Evolutionary conservation across 257 asterid genomes (phyloP).

Genomic region (Echium plantagineum): DNA sequence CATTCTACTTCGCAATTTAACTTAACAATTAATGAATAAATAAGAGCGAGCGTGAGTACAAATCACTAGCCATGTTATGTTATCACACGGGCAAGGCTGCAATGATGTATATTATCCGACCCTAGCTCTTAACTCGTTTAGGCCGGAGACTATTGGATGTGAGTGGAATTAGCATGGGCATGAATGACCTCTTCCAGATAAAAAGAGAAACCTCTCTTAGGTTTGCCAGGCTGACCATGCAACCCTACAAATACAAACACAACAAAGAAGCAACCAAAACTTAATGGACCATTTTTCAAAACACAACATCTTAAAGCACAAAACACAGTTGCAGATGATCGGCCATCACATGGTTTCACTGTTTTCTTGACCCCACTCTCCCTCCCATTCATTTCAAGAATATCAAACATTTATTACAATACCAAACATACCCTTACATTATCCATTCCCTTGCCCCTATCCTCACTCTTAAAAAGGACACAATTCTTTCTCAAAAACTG

Average conservation of each 20-base stretch:
- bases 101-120: too few species aligned
- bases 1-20: too few species aligned
- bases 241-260: conserved; percentile 1
- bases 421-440: conserved; percentile 42
- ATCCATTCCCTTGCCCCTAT: conserved; percentile 19
- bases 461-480: conserved; percentile 12
- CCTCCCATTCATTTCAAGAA: not conserved
- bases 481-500: not conserved
- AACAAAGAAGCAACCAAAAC: not conserved
- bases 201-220: not conserved
- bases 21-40: too few species aligned
- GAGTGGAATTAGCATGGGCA: too few species aligned
- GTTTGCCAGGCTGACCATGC: conserved; percentile 5
- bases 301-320: not conserved
- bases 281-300: not conserved
- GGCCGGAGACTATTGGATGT: too few species aligned
- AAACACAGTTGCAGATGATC: conserved; percentile 24
- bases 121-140: too few species aligned
- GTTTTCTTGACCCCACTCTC: conserved; percentile 23
- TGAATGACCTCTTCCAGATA: too few species aligned
- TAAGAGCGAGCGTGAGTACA: too few species aligned
- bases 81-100: too few species aligned
- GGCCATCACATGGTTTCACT: conserved; percentile 55
- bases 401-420: conserved; percentile 1
- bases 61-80: too few species aligned